Evolutionary conservation across 805 yeast genomes (phyloP).

Genomic region (Metschnikowia picachoensis): DNA sequence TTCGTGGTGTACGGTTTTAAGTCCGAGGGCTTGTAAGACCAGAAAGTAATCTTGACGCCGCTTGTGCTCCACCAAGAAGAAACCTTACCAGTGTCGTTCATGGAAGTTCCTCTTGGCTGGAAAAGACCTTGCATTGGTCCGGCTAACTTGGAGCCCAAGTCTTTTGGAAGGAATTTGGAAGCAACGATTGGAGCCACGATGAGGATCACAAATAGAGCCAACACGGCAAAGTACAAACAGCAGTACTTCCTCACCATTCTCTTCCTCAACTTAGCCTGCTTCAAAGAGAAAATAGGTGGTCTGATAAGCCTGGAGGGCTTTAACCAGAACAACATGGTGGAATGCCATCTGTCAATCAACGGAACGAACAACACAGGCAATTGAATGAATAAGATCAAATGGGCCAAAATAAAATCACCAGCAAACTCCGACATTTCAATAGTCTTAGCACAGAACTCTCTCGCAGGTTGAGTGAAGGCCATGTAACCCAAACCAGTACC

Average conservation of each 20-base stretch:
- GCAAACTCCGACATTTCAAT: conserved; percentile 95
- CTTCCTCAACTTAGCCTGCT: conserved; percentile 93
- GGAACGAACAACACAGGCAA: conserved; percentile 85
- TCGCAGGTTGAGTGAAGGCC: conserved; percentile 92
- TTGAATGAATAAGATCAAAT: conserved; percentile 79
- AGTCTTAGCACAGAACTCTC: conserved; percentile 92
- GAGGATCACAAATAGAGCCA: conserved; percentile 67
- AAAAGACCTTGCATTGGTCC: conserved; percentile 62
- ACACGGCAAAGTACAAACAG: conserved; percentile 66
- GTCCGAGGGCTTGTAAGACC: conserved; percentile 51
- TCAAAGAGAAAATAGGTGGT: conserved; percentile 95
- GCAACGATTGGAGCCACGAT: conserved; percentile 93
- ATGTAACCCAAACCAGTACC: conserved; percentile 88
- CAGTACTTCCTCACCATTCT: conserved; percentile 96
- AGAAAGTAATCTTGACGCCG: conserved; percentile 37
- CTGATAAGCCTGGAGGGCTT: conserved; percentile 94
- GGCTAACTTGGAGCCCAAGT: conserved; percentile 27
- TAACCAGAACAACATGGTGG: conserved; percentile 98
- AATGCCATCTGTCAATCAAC: conserved; percentile 93
- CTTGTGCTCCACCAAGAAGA: conserved; percentile 20
- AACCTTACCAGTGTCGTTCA: conserved; percentile 76
- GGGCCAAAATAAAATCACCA: conserved; percentile 94
- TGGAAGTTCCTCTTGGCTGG: conserved; percentile 80
- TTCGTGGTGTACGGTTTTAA: conserved; percentile 56
- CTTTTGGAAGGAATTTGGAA: conserved; percentile 46